Evolutionary conservation across 257 asterid genomes (phyloP), one percentile per base, ranked within the genome.

Genomic region (Oldenlandia corymbosa): DNA sequence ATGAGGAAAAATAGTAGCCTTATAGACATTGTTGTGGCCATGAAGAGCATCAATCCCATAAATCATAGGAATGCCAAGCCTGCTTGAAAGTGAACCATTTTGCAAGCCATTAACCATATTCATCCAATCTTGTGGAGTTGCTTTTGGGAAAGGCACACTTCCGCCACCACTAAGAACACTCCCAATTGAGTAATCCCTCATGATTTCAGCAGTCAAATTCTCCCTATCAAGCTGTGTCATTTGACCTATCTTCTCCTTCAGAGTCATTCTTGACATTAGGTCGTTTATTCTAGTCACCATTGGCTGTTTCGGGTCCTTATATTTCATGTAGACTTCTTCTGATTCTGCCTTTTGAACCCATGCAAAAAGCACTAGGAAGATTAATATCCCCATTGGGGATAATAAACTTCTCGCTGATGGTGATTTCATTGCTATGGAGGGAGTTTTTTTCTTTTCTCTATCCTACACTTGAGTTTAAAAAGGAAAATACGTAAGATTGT

Each of bases 21-120:
- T 62, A 12, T 60, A 68, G 2, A 59, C 73, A 50, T 56, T 68
- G 26, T 73, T 68, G 10, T 73, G 67, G 27, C 70, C 74, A 23
- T 69, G 79, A 52, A 73, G 66, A 36, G 73, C 77, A 66, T 72
- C 77, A 67, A 46, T 66, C 1, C 77, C 77, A 32, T 58, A 58
- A 46, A 72, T 62, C 26, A 61, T 54, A 0, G 77, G 77, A 50
- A 74, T 74, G 24, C 65, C 60, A 30, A 68, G 75, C 12, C 75
- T 43, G 24, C 39, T 64, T 0, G 79, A 68, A n/a, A 74, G 45
- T 31, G 79, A 42, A 21, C 56, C 74, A 42, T 36, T 51, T 28
- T 74, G 79, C 1, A 58, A 64, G 4, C 37, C 39, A 27, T 74
- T 59, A 1, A 63, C 30, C 71, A 74, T 64, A 32, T 68, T 43